Evolutionary conservation across 768 basidiomycete genomes (phyloP), one percentile per base, ranked within the genome.

Genomic region (Pleurotus platypus): DNA sequence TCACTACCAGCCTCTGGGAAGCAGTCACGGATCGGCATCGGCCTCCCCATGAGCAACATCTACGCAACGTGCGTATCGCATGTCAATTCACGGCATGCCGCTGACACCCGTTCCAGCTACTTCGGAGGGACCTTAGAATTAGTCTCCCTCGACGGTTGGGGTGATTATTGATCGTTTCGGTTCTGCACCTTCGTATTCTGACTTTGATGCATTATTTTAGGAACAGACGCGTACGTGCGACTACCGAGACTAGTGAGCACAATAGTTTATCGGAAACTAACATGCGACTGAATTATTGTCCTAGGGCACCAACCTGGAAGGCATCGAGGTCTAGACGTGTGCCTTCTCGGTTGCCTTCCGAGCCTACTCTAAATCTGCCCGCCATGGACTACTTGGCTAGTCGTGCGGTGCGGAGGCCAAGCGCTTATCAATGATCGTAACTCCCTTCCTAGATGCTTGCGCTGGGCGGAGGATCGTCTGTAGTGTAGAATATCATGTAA

Each of bases 21-120:
- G 22, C 87, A 87, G 67, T 80, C 81, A 46, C 77, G 81, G 43
- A 88, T 93, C 56, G 92, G 92, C 2, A 86, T 94, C 46, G 92
- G 92, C 4, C 71, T 94, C 16, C 90, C 92, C 0, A 91, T 94
- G 90, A 90, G 92, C 67, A 88, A 91, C 64, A 92, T 94, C 37
- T 93, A 85, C 69, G 85, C 92, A 58, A 92, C 86, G 82, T 90
- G 63, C 57, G 82, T 70, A 16, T 49, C 60, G n/a, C 11, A 45
- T 5, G 42, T 45, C 12, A 22, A 16, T 45, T 7, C 9, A 16
- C n/a, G 43, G 2, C 26, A 20, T 46, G n/a, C 20, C 42, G 9
- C 11, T 45, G 30, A 51, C 20, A 35, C 46, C n/a, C 57, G 50
- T 50, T 57, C 4, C 61, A 91, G 89, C 50, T 93, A 92, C 70